Evolutionary conservation across 257 asterid genomes (phyloP).

Genomic region (Ilex aquifolium): DNA sequence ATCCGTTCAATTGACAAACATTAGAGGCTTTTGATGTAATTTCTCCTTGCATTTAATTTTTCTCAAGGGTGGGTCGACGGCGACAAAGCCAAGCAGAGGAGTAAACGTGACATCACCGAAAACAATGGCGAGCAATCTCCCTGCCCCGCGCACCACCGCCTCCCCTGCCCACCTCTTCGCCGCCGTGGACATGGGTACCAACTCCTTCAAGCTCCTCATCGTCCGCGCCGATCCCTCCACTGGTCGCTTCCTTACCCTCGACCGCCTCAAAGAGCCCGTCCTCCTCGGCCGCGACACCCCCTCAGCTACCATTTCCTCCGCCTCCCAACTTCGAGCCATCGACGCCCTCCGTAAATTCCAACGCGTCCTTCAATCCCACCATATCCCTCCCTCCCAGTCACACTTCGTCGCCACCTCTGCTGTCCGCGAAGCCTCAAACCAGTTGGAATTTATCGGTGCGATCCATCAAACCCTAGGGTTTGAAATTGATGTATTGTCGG

Average conservation of each 20-base stretch:
- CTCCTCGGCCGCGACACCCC: conserved; percentile 57
- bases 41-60: too few species aligned
- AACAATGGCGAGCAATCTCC: conserved; percentile 16
- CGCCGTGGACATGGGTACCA: conserved; percentile 76
- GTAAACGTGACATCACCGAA: too few species aligned
- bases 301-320: conserved; percentile 39
- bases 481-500: conserved; percentile 49
- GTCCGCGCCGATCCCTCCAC: conserved; percentile 45
- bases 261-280: conserved; percentile 60
- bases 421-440: conserved; percentile 78
- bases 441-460: conserved; percentile 31
- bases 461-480: conserved; percentile 36
- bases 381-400: conserved; percentile 38
- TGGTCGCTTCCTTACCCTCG: conserved; percentile 53
- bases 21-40: too few species aligned
- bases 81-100: too few species aligned
- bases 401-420: conserved; percentile 89
- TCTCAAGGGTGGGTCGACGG: too few species aligned
- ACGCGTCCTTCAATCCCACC: conserved; percentile 26
- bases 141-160: conserved; percentile 13
- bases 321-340: conserved; percentile 41
- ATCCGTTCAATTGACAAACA: too few species aligned
- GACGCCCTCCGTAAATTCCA: conserved; percentile 48
- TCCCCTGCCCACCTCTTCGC: conserved; percentile 37
- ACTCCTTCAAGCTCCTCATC: conserved; percentile 64